These are phyloP conservation scores for Mortierella sp. DNA, from an alignment of 371 early-diverging fungal species.

Conservation along the genomic window DNA sequence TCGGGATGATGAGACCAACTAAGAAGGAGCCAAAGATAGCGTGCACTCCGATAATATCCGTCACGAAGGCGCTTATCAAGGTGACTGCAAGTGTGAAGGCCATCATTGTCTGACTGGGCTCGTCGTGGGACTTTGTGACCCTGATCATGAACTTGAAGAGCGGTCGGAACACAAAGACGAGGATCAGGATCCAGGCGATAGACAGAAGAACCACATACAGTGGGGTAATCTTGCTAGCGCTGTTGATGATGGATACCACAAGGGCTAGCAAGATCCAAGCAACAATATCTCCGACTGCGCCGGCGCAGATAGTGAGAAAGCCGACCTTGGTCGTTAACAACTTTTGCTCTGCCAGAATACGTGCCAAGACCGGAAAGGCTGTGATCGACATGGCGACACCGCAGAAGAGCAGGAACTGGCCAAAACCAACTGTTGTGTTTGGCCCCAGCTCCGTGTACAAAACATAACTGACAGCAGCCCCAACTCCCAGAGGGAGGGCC, in stretches of 20 bases:
- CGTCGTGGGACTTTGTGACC: slow-evolving; percentile 66
- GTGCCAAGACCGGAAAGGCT: slow-evolving; percentile 93
- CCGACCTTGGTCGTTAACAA: slow-evolving; percentile 89
- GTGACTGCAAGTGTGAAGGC: slow-evolving; percentile 72
- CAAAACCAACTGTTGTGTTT: slow-evolving; percentile 62
- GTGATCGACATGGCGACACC: slow-evolving; percentile 95
- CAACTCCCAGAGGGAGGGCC: slow-evolving; percentile 79
- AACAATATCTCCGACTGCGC: slow-evolving; percentile 88
- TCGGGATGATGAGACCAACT: slow-evolving; percentile 88
- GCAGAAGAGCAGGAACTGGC: slow-evolving; percentile 81
- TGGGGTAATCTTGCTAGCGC: slow-evolving; percentile 70
- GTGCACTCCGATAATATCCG: slow-evolving; percentile 89
- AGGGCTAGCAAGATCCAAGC: slow-evolving; percentile 89
- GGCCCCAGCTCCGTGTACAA: slow-evolving; percentile 66
- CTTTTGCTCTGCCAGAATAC: slow-evolving; percentile 90
- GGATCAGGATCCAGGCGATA: slow-evolving; percentile 68
- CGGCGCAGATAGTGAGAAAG: slow-evolving; percentile 84
- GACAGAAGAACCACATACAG: slow-evolving; percentile 78
- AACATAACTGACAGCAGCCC: slow-evolving; percentile 76
- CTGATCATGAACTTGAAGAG: slow-evolving; percentile 61
- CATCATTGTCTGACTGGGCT: slow-evolving; percentile 74
- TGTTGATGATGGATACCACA: slow-evolving; percentile 83
- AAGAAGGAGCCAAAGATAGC: slow-evolving; percentile 95
- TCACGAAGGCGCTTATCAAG: slow-evolving; percentile 80
- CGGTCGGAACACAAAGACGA: slow-evolving; percentile 70